Conservation (phyloP, 164 flowering plant genomes). For the Magnolia kwangsiensis region DNA sequence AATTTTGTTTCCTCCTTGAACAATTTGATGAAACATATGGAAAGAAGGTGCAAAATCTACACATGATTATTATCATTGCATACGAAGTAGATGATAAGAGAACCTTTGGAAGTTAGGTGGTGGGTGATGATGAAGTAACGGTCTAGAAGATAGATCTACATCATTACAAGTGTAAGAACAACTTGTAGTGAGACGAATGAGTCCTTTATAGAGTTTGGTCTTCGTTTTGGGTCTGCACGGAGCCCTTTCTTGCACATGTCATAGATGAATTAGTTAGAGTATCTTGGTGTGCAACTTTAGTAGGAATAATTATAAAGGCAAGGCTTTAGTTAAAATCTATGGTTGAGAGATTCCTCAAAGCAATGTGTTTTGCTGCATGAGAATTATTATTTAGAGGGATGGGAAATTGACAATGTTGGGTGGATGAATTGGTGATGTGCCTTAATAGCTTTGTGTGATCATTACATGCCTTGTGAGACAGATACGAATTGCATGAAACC, state of each 20-base stretch:
- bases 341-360: not conserved
- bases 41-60: not conserved
- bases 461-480: too few relatives aligned
- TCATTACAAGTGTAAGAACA: not conserved
- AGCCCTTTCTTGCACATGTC: not conserved
- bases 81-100: not conserved
- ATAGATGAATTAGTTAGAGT: not conserved
- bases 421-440: too few relatives aligned
- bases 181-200: not conserved
- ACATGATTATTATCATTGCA: not conserved
- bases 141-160: not conserved
- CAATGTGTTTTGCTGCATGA: too few relatives aligned
- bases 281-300: not conserved
- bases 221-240: not conserved
- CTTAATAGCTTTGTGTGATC: too few relatives aligned
- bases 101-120: not conserved
- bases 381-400: too few relatives aligned
- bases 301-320: not conserved
- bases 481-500: too few relatives aligned
- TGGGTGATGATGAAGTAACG: not conserved
- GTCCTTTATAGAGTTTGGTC: not conserved
- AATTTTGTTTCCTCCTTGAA: not conserved
- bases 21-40: not conserved
- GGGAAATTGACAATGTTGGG: too few relatives aligned
- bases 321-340: not conserved